These are phyloP conservation scores for Penicillium crystallinum DNA, from an alignment of 495 filamentous ascomycete genomes.

Conservation along the genomic window DNA sequence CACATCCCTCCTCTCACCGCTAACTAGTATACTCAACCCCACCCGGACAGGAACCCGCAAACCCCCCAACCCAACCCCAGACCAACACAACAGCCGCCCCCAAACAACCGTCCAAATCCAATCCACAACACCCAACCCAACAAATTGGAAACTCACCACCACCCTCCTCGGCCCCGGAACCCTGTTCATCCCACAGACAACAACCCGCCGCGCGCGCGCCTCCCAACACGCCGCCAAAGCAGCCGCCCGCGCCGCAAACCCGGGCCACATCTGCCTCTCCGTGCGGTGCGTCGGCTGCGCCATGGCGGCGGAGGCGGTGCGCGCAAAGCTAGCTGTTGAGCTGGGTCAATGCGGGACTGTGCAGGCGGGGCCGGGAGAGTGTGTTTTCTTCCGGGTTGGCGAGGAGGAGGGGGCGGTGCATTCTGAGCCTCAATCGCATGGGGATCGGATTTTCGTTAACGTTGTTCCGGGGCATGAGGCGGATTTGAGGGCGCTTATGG, in stretches of 20 bases:
- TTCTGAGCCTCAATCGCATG: conserved; percentile 18
- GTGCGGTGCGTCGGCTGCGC: conserved; percentile 21
- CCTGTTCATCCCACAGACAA: conserved; percentile 12
- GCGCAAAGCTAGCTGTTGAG: conserved; percentile 5
- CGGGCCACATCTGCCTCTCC: conserved; percentile 15
- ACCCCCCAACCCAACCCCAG: background rate
- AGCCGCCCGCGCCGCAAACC: conserved; percentile 5
- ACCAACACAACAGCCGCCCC: background rate
- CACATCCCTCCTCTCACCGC: background rate
- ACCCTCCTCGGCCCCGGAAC: conserved; percentile 25
- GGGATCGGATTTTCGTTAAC: conserved; percentile 25
- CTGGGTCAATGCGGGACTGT: conserved; percentile 4
- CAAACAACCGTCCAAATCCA: conserved; percentile 6
- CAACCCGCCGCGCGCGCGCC: conserved; percentile 4
- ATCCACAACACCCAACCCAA: conserved; percentile 6
- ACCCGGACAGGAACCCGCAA: background rate
- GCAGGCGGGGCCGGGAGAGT: conserved; percentile 13
- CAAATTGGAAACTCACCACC: conserved; percentile 26
- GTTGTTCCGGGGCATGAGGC: conserved; percentile 19
- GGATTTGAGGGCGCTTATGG: conserved; percentile 18
- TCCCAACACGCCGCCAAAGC: conserved; percentile 11
- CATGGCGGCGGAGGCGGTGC: conserved; percentile 15
- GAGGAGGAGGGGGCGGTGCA: conserved; percentile 20
- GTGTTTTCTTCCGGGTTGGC: conserved; percentile 25
- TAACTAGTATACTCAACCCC: background rate